Conservation (phyloP, 352 stramenopile species). For the Globisporangium perplexum region DNA sequence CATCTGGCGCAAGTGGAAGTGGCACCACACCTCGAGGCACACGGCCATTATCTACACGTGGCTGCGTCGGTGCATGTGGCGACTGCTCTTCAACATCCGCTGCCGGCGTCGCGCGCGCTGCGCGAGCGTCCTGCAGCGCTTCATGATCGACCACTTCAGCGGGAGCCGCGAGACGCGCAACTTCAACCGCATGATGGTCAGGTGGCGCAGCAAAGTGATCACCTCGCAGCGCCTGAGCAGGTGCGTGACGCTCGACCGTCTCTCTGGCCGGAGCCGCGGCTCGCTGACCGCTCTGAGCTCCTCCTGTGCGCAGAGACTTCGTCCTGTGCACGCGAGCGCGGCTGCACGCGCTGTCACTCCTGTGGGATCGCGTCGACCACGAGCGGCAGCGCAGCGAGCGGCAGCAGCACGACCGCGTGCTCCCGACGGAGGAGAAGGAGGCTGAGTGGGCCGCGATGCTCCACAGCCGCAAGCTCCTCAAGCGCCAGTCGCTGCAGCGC, state of each 20-base stretch:
- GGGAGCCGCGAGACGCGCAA: conserved; percentile 59
- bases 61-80: conserved; percentile 71
- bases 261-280: background rate
- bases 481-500: background rate
- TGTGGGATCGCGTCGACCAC: conserved; percentile 61
- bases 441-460: conserved; percentile 17
- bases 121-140: conserved; percentile 39
- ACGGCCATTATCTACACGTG: conserved; percentile 60
- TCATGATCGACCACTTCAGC: conserved; percentile 51
- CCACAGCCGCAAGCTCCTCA: conserved; percentile 10
- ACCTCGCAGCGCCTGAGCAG: conserved; percentile 45
- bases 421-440: conserved; percentile 33
- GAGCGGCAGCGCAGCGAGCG: conserved; percentile 60
- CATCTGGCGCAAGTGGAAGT: conserved; percentile 60
- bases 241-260: conserved; percentile 4
- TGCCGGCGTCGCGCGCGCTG: conserved; percentile 26
- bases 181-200: conserved; percentile 71
- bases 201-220: conserved; percentile 72
- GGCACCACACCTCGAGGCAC: conserved; percentile 51
- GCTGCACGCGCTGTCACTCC: conserved; percentile 45
- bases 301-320: conserved; percentile 21
- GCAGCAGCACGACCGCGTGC: conserved; percentile 24
- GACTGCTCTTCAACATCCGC: conserved; percentile 49
- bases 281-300: background rate
- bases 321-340: conserved; percentile 48